Percentiles rank a stretch among this genome's conserved stretches.
Evolutionary conservation across 2,329 filamentous ascomycete genomes (phyloP).

Genomic region (Elsinoe fawcettii): DNA sequence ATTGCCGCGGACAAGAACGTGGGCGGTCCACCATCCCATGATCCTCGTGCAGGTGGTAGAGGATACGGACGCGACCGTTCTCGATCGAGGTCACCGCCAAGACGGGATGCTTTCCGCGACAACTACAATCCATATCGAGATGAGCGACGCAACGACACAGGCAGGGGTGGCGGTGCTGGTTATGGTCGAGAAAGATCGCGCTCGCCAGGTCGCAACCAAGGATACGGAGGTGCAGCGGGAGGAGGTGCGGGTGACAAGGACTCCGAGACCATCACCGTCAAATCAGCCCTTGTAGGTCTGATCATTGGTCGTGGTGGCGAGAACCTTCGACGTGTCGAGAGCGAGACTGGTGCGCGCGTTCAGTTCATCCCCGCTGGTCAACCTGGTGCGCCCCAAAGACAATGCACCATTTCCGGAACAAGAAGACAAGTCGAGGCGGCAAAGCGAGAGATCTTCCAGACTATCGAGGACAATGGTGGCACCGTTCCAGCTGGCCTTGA

Average conservation of each 20-base stretch:
- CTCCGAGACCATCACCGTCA: slow-evolving; percentile 77
- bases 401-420: slow-evolving; percentile 77
- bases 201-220: slow-evolving; percentile 46
- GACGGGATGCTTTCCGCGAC: slow-evolving; percentile 64
- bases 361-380: slow-evolving; percentile 78
- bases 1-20: slow-evolving; percentile 74
- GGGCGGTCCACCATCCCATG: slow-evolving; percentile 30
- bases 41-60: slow-evolving; percentile 46
- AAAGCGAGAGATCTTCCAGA: slow-evolving; percentile 74
- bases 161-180: slow-evolving; percentile 40
- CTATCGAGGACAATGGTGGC: slow-evolving; percentile 78
- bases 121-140: slow-evolving; percentile 77
- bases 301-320: slow-evolving; percentile 89
- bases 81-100: slow-evolving; percentile 62
- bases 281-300: slow-evolving; percentile 76
- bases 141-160: slow-evolving; percentile 65
- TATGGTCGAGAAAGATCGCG: slow-evolving; percentile 66
- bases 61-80: slow-evolving; percentile 55
- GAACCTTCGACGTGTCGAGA: slow-evolving; percentile 77
- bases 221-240: slow-evolving; percentile 38
- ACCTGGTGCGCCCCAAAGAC: slow-evolving; percentile 61
- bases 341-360: slow-evolving; percentile 72
- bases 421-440: slow-evolving; percentile 66
- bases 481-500: slow-evolving; percentile 23
- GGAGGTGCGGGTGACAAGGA: slow-evolving; percentile 52